These are phyloP conservation scores for Geotrichum siamense DNA, from an alignment of 1,139 yeast species.

Conservation along the genomic window DNA sequence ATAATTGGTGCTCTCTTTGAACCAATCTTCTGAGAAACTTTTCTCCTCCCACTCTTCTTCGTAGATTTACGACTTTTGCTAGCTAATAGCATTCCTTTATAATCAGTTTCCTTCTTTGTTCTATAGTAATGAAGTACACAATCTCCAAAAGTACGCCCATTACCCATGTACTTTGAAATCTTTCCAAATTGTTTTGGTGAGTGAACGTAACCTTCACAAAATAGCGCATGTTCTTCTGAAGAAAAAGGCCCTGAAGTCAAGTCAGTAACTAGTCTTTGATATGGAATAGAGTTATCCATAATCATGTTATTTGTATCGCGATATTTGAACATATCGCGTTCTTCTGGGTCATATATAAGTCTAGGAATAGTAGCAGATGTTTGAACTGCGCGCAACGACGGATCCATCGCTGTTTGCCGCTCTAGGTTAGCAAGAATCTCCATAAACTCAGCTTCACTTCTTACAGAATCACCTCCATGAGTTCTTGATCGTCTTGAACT, in stretches of 20 bases:
- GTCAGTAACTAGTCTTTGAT: constrained; percentile 57
- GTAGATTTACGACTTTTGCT: constrained; percentile 35
- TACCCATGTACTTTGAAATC: constrained; percentile 76
- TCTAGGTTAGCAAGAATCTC: constrained; percentile 68
- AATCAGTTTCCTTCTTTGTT: constrained; percentile 73
- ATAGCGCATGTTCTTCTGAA: constrained; percentile 64
- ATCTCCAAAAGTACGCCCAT: constrained; percentile 69
- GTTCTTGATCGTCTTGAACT: constrained; percentile 33
- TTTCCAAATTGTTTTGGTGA: constrained; percentile 89
- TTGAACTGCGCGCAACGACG: constrained; percentile 69
- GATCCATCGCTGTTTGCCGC: constrained; percentile 74
- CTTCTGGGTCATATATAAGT: constrained; percentile 61
- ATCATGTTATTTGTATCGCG: constrained; percentile 69
- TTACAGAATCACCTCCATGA: constrained; percentile 66
- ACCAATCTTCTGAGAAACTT: background rate
- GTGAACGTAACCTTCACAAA: constrained; percentile 70
- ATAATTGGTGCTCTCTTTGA: background rate
- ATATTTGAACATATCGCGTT: constrained; percentile 43
- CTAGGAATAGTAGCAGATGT: constrained; percentile 82
- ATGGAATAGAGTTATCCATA: constrained; percentile 47
- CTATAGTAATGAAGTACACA: constrained; percentile 90
- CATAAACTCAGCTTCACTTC: constrained; percentile 84
- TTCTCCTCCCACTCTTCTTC: constrained; percentile 6
- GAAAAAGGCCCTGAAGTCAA: constrained; percentile 60
- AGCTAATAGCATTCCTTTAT: constrained; percentile 64